Evolutionary conservation across 2,329 filamentous ascomycete genomes (phyloP).

Genomic region (Tolypocladium ophioglossoides): DNA sequence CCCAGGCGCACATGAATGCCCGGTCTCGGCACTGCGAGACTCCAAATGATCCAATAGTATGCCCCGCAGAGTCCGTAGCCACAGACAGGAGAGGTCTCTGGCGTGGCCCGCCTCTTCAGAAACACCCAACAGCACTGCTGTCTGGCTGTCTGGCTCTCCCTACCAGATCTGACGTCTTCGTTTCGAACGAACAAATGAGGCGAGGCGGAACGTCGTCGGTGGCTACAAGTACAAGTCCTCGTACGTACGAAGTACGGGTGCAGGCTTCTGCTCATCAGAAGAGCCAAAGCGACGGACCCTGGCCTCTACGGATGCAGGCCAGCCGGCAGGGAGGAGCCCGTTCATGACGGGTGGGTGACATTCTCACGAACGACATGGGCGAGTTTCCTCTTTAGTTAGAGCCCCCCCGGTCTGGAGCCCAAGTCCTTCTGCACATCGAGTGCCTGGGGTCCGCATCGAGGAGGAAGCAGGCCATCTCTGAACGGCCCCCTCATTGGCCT

Average conservation of each 20-base stretch:
- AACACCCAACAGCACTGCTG: not conserved
- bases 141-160: not conserved
- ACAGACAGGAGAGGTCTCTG: not conserved
- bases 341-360: slow-evolving; percentile 3
- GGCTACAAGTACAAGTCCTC: not conserved
- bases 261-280: not conserved
- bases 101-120: not conserved
- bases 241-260: not conserved
- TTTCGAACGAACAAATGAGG: not conserved
- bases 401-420: not conserved
- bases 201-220: no score
- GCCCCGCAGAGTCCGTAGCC: no score
- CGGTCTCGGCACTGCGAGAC: not conserved
- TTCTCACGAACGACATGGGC: slow-evolving; percentile 2
- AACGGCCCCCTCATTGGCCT: slow-evolving; percentile 30
- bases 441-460: not conserved
- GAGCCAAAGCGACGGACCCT: not conserved
- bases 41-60: not conserved
- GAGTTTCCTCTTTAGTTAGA: slow-evolving; percentile 5
- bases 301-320: not conserved
- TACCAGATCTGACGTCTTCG: not conserved
- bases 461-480: slow-evolving; percentile 9
- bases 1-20: not conserved
- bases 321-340: not conserved
- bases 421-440: not conserved